These are phyloP conservation scores for Abortiporus biennis DNA, from an alignment of 1,284 basidiomycete species.

Conservation along the genomic window DNA sequence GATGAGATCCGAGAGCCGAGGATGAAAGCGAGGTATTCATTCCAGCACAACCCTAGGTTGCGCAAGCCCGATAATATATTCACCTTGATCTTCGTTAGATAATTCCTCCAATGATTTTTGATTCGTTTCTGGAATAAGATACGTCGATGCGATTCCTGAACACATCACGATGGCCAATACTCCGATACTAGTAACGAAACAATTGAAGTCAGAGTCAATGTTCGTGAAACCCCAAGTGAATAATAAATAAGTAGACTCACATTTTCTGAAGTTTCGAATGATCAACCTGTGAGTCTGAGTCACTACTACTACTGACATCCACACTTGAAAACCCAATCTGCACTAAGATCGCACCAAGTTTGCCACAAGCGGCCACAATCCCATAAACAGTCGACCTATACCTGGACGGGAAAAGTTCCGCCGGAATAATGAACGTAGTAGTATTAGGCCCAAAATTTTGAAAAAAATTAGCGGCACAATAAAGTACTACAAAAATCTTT, in stretches of 20 bases:
- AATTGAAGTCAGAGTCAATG: too few relatives aligned
- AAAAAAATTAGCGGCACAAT: slow-evolving; percentile 54
- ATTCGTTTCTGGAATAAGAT: slow-evolving; percentile 59
- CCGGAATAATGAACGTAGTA: slow-evolving; percentile 68
- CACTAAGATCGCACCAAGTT: slow-evolving; percentile 63
- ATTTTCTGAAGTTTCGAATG: too few relatives aligned
- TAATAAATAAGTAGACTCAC: too few relatives aligned
- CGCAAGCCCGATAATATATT: slow-evolving; percentile 30
- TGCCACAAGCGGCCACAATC: slow-evolving; percentile 64
- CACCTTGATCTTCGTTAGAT: slow-evolving; percentile 44
- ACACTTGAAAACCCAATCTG: slow-evolving; percentile 61
- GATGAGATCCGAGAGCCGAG: not conserved
- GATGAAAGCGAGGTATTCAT: not conserved
- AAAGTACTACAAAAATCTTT: slow-evolving; percentile 63
- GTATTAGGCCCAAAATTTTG: slow-evolving; percentile 66
- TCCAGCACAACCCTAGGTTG: not conserved
- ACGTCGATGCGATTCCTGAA: slow-evolving; percentile 53
- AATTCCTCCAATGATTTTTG: slow-evolving; percentile 49
- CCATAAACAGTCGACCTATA: slow-evolving; percentile 71
- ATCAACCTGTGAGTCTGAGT: too few relatives aligned
- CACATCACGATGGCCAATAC: slow-evolving; percentile 57
- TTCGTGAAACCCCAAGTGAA: too few relatives aligned
- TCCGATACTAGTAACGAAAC: slow-evolving; percentile 27
- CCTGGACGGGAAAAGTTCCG: slow-evolving; percentile 71
- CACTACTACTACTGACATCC: too few relatives aligned